These are phyloP conservation scores for Malus hybrid DNA, from an alignment of 331 rosid genomes.

Conservation along the genomic window DNA sequence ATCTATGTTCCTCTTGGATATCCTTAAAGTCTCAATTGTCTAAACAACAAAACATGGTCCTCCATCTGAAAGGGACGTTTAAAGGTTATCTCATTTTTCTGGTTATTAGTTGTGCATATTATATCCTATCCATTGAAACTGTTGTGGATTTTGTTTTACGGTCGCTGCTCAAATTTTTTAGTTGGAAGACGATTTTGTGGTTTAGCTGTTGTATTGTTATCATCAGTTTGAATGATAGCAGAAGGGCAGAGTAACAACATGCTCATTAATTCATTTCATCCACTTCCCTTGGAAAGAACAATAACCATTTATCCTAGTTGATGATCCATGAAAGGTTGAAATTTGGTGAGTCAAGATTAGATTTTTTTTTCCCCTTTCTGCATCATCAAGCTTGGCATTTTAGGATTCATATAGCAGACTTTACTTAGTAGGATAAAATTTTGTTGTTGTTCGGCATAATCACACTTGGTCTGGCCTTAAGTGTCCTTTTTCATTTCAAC, in stretches of 20 bases:
- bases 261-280: background rate
- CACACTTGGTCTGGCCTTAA: background rate
- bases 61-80: constrained; percentile 9
- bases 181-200: too few species aligned
- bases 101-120: too few species aligned
- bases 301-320: constrained; percentile 15
- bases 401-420: too few species aligned
- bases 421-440: too few species aligned
- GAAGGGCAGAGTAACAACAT: background rate
- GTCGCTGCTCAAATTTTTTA: too few species aligned
- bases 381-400: too few species aligned
- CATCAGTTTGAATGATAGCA: too few species aligned
- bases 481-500: too few species aligned
- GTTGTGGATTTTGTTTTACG: background rate
- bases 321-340: constrained; percentile 14
- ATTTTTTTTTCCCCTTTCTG: background rate
- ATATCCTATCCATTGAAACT: background rate
- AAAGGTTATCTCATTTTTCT: background rate
- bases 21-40: background rate
- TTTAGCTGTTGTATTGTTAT: too few species aligned
- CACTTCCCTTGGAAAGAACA: background rate
- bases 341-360: background rate
- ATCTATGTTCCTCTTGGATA: too few species aligned
- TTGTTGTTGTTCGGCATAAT: too few species aligned
- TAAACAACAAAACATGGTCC: background rate